phyloP scores from a whole-genome alignment of 2,329 filamentous ascomycete species.

The Penicillium capsulatum region DNA sequence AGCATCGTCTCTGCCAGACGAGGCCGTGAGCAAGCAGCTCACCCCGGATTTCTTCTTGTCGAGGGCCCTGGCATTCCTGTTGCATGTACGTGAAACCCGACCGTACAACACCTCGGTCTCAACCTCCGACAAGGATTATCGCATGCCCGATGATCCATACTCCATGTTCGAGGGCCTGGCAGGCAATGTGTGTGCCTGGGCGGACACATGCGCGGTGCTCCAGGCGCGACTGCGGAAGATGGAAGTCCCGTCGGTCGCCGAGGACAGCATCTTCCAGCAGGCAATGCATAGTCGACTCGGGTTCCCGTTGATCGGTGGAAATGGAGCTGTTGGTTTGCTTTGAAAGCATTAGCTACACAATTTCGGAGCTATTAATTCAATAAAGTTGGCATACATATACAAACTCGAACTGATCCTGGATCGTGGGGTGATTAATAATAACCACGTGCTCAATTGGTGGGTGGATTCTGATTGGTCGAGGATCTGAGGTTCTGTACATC shows the following conservation, averaged over 20 bases:
- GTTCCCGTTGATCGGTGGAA: constrained; percentile 29
- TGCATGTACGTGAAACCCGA: constrained; percentile 36
- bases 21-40: constrained; percentile 14
- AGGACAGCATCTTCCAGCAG: constrained; percentile 22
- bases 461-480: no score
- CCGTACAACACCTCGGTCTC: constrained; percentile 29
- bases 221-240: constrained; percentile 34
- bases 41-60: constrained; percentile 39
- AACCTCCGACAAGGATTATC: constrained; percentile 28
- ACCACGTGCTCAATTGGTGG: no score
- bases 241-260: constrained; percentile 20
- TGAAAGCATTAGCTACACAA: constrained; percentile 3
- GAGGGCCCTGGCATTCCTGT: constrained; percentile 34
- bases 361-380: no score
- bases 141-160: constrained; percentile 41
- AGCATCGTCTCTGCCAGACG: constrained; percentile 1
- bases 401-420: no score
- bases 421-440: no score
- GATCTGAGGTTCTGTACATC: no score
- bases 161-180: constrained; percentile 40
- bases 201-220: constrained; percentile 37
- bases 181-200: constrained; percentile 41
- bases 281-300: constrained; percentile 25
- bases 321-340: constrained; percentile 24
- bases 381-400: no score